phyloP scores from a whole-genome alignment of 345 rosid species.

The Conringia planisiliqua region DNA sequence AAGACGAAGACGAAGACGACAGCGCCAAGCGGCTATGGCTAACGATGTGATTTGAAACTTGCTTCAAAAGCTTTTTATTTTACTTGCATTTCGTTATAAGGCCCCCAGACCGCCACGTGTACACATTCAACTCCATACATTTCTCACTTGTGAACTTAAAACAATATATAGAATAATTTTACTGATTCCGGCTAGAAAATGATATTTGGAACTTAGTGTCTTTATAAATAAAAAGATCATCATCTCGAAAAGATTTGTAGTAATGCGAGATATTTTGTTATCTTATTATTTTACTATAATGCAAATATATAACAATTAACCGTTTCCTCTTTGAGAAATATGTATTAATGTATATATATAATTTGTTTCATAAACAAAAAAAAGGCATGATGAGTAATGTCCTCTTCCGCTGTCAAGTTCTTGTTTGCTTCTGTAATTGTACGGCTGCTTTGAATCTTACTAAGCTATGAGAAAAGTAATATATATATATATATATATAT shows the following conservation, averaged over 20 bases:
- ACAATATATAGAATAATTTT: not conserved
- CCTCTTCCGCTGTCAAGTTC: conserved; percentile 8
- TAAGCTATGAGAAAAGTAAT: not conserved
- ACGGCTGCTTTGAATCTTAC: not conserved
- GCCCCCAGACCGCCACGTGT: conserved; percentile 29
- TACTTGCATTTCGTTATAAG: conserved; percentile 1
- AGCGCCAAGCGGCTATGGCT: conserved; percentile 37
- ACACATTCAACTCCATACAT: conserved; percentile 13
- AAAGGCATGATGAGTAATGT: not conserved
- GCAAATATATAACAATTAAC: not conserved
- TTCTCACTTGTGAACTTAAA: not conserved
- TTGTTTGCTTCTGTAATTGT: conserved; percentile 3
- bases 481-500: too few species aligned
- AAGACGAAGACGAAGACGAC: conserved; percentile 19
- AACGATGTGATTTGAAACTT: conserved; percentile 14
- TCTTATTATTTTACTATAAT: not conserved
- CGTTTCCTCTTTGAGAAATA: too few species aligned
- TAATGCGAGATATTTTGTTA: conserved; percentile 20
- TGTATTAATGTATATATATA: too few species aligned
- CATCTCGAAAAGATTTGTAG: conserved; percentile 14
- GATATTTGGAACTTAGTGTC: too few species aligned
- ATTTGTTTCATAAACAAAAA: not conserved
- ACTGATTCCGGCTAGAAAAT: not conserved
- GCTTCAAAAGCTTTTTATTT: conserved; percentile 3
- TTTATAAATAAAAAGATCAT: not conserved